Base-by-base conservation (phyloP, 192 early-diverging fungal genomes). In the Backusella circina region DNA sequence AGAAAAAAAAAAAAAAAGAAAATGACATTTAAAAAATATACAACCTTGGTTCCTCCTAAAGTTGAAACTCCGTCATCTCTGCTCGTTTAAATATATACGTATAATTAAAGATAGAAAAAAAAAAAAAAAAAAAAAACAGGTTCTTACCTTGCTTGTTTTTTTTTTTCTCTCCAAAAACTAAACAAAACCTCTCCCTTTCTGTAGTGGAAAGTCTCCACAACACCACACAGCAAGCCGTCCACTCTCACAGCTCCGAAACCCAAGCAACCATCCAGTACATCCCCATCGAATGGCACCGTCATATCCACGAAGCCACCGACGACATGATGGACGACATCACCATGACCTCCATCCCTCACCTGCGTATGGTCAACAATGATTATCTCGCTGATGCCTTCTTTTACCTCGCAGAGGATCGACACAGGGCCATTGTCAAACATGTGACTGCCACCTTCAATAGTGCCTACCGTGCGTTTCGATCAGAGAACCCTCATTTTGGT, bases 401-500 rank as follows among this genome's bases (percentile, higher is more conserved):
- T 41, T 79, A 79, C 38, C 33, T 79, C 18, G 28, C 77, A 23
- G 67, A 79, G 35, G 44, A 73, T 15, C 75, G 78, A 5, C 78
- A 78, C 18, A 75, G 79, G 67, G 70, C 12, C 21, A 74, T 79
- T 5, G 51, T 79, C 5, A 64, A 74, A 18, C 77, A 79, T 70
- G 67, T 74, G 28, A 74, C 73, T 12, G 18, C 21, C 2, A 38
- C 67, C 6, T 79, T 79, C 26, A 79, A 79, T 15, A 36, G 30
- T 5, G 23, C 87, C 0, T 91, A 91, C 67, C 38, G 73, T 0
- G 33, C 68, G 2, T 91, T 90, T 50, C 64, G 85, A 28, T 67
- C 51, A 4, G 61, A 71, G 12, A 83, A 92, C 61, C 88, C 91
- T 12, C 71, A 72, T 13, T 92, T 92, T 71, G 71, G 76, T n/a